Evolutionary conservation across 257 asterid species (phyloP), one percentile per base, ranked within the genome.

Genomic region (Anisodus tanguticus): DNA sequence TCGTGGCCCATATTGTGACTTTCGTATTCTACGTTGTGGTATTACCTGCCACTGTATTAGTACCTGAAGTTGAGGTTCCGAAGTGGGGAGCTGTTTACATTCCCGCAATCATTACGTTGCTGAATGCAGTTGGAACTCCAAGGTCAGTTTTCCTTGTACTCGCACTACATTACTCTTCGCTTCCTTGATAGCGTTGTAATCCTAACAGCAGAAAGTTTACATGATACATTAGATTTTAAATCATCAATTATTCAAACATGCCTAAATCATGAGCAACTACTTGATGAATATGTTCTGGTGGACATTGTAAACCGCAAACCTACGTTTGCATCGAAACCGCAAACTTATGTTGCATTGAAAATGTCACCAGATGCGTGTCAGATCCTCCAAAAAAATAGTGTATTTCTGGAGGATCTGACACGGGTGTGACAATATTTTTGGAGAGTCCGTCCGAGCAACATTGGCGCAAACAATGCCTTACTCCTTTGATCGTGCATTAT

Each of bases 11-110:
- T 62, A 83, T 92, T 26, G 98, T 93, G 83, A 95, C 99, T 11
- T 97, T 95, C 84, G 79, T 87, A 35, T 94, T 95, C 67, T 97
- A 95, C 82, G 93, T 98, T 45, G 85, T 97, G 16, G 91, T 97
- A 6, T 87, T 97, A 11, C 99, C 99, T 4, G 94, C 98, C 6
- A 90, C 98, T 4, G 98, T 97, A 49, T 87, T 95, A 41, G 97
- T 97, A 45, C 98, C 99, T 0, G 98, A 97, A 87, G 97, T 97
- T 69, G 80, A 89, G 72, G 90, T 97, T 19, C 99, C 99, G 0
- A 93, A 87, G 22, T 97, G 99, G 99, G 98, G 95, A 16, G 95
- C 97, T 0, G 90, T 97, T 77, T 97, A 97, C 77, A 91, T 95
- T 55, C 99, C 99, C 83, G 88, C 90, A 53, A 83, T 92, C 69